Evolutionary conservation across 441 rosid species (phyloP).

Genomic region (Corymbia citriodora): DNA sequence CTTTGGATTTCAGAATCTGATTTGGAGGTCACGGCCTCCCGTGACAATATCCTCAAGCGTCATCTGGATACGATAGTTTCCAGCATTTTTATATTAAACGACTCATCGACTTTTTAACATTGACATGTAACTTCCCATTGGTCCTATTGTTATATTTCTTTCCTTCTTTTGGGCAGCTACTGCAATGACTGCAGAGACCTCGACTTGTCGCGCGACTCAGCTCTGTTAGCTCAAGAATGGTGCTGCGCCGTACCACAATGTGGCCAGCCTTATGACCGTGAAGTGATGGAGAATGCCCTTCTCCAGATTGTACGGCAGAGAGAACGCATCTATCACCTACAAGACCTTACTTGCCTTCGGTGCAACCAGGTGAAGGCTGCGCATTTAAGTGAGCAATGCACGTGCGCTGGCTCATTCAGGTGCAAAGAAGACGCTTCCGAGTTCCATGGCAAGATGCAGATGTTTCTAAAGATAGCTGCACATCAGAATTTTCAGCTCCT

Average conservation of each 20-base stretch:
- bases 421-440: conserved; percentile 73
- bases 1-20: not conserved
- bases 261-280: conserved; percentile 76
- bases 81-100: not conserved
- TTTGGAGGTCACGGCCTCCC: not conserved
- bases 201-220: conserved; percentile 74
- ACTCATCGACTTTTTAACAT: not conserved
- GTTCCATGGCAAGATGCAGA: conserved; percentile 62
- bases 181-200: conserved; percentile 96
- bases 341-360: conserved; percentile 76
- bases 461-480: conserved; percentile 63
- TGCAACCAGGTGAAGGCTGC: conserved; percentile 93
- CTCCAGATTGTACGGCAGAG: conserved; percentile 80
- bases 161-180: conserved; percentile 46
- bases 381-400: conserved; percentile 81
- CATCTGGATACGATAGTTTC: not conserved
- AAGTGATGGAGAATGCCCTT: conserved; percentile 82
- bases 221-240: conserved; percentile 74
- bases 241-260: conserved; percentile 80
- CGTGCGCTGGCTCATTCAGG: conserved; percentile 69
- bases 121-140: not conserved
- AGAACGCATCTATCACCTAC: conserved; percentile 80
- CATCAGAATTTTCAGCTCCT: conserved; percentile 67
- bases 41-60: not conserved
- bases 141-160: not conserved